These are phyloP conservation scores for Phoma herbarum DNA, from an alignment of 2,329 filamentous ascomycete genomes.

Conservation along the genomic window DNA sequence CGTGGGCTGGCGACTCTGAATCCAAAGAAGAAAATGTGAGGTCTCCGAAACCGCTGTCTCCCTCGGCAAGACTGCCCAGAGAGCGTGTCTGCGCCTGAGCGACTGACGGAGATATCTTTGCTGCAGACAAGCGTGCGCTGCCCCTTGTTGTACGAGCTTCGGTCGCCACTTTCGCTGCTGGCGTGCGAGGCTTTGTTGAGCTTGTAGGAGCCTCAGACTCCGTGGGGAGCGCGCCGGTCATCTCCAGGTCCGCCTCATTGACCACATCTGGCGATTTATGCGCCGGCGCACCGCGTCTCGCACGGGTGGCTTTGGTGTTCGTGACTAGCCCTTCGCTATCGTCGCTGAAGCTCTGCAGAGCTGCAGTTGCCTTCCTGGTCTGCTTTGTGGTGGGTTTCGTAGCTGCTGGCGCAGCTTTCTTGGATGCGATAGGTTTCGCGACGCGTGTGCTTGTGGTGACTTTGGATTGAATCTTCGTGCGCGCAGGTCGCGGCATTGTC, in stretches of 20 bases:
- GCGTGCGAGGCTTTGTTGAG: slow-evolving; percentile 31
- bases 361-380: slow-evolving; percentile 25
- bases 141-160: slow-evolving; percentile 28
- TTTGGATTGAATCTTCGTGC: slow-evolving; percentile 48
- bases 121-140: slow-evolving; percentile 30
- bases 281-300: slow-evolving; percentile 31
- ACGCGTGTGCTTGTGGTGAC: slow-evolving; percentile 36
- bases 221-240: slow-evolving; percentile 49
- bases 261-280: slow-evolving; percentile 30
- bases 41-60: slow-evolving; percentile 46
- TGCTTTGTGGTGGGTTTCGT: slow-evolving; percentile 30
- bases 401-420: slow-evolving; percentile 27
- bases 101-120: slow-evolving; percentile 23
- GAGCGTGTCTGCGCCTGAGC: slow-evolving; percentile 13
- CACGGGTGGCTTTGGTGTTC: slow-evolving; percentile 34
- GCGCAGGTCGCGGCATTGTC: slow-evolving; percentile 50
- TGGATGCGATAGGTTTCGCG: slow-evolving; percentile 37
- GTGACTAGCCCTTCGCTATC: slow-evolving; percentile 51
- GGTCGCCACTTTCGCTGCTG: slow-evolving; percentile 31
- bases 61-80: slow-evolving; percentile 18
- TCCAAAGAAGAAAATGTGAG: slow-evolving; percentile 46
- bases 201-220: slow-evolving; percentile 12
- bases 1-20: slow-evolving; percentile 47
- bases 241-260: slow-evolving; percentile 40
- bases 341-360: slow-evolving; percentile 42